phyloP scores from a whole-genome alignment of 1,284 basidiomycete genomes.

The Sanghuangporus weigelae region DNA sequence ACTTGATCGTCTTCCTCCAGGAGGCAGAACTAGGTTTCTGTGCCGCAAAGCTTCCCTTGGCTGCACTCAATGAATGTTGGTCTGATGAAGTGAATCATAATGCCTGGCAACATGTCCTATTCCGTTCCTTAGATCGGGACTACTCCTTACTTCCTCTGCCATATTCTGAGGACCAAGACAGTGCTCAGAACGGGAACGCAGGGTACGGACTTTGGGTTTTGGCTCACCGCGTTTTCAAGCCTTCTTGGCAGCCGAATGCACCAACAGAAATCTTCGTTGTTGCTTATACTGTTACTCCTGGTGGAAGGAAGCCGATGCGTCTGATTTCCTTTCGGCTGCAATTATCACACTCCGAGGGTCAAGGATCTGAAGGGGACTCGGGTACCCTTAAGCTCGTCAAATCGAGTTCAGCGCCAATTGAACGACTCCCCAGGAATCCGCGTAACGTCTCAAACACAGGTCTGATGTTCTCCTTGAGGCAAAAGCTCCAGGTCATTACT shows the following conservation, averaged over 20 bases:
- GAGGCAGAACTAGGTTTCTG: not conserved
- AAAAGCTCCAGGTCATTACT: not conserved
- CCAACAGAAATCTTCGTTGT: not conserved
- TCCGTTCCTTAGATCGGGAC: not conserved
- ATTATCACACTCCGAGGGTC: not conserved
- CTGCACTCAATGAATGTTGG: not conserved
- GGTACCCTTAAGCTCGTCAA: not conserved
- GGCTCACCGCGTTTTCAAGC: not conserved
- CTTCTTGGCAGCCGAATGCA: not conserved
- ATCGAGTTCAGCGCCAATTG: not conserved
- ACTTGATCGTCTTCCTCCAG: not conserved
- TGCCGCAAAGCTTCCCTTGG: not conserved
- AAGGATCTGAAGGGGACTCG: not conserved
- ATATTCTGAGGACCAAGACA: not conserved
- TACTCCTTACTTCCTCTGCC: not conserved
- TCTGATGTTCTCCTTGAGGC: not conserved
- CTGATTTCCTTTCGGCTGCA: not conserved
- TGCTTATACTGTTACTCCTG: not conserved
- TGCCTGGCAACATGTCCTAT: not conserved
- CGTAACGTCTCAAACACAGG: conserved; percentile 5
- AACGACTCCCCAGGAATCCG: conserved; percentile 4
- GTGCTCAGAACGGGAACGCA: not conserved
- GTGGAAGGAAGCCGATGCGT: not conserved
- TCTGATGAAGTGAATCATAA: not conserved
- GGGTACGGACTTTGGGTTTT: not conserved